phyloP scores from a whole-genome alignment of 352 stramenopile genomes.

The Globisporangium uncinulatum region DNA sequence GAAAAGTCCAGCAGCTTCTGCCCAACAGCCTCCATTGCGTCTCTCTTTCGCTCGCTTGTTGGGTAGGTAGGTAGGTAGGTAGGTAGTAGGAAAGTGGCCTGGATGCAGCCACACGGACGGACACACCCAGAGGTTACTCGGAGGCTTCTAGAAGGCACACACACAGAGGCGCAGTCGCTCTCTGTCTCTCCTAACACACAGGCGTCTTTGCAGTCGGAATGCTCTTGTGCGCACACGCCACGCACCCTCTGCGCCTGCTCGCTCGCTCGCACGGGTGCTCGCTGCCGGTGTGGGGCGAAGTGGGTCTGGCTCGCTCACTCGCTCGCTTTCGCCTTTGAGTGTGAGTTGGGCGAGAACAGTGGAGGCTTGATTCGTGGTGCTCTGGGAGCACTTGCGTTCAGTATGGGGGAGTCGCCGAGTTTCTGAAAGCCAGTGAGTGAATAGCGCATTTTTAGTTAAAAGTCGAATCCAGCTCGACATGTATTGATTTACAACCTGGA shows the following conservation, averaged over 20 bases:
- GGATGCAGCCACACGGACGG: neutral
- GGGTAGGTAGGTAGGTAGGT: neutral
- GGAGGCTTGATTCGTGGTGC: no score
- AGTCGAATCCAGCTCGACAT: no score
- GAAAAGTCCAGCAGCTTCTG: conserved; percentile 92
- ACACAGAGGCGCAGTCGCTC: neutral
- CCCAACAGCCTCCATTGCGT: conserved; percentile 83
- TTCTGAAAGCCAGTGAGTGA: no score
- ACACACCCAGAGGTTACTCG: no score
- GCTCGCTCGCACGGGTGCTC: no score
- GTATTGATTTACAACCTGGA: no score
- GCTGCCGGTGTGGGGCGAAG: neutral
- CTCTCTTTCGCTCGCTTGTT: neutral
- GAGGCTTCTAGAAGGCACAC: neutral
- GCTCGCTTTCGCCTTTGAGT: neutral
- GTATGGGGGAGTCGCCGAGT: no score
- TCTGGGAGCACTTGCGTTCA: no score
- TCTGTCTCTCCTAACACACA: neutral
- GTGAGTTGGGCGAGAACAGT: no score
- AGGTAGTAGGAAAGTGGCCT: neutral
- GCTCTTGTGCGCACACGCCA: neutral
- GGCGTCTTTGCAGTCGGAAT: no score
- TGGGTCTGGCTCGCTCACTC: conserved; percentile 2
- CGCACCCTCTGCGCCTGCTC: neutral
- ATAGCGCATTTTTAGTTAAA: no score